Conservation (phyloP, 768 basidiomycete genomes). For the Fomitopsis serialis region DNA sequence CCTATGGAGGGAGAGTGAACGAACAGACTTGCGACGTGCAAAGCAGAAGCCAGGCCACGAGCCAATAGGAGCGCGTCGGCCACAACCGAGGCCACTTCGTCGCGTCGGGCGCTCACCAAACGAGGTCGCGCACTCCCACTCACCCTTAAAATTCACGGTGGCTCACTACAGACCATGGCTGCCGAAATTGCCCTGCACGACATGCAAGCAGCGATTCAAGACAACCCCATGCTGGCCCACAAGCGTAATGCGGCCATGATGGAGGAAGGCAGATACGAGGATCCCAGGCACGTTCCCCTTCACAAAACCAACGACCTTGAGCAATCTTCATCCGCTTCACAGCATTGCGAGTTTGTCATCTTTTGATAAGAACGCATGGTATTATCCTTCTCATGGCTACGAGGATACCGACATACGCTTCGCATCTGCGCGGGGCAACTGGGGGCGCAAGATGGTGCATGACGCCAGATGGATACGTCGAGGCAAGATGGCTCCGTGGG, state of each 20-base stretch:
- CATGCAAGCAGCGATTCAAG: conserved; percentile 1
- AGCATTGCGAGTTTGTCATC: conserved; percentile 27
- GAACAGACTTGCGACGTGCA: background rate
- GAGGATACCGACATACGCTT: conserved; percentile 48
- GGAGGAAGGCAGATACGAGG: conserved; percentile 21
- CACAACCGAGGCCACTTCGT: background rate
- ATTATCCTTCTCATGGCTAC: conserved; percentile 76
- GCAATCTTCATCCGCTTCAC: background rate
- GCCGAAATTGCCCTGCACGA: conserved; percentile 9
- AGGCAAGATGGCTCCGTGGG: conserved; percentile 82
- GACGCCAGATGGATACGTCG: conserved; percentile 79
- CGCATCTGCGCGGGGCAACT: conserved; percentile 58
- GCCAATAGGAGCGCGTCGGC: conserved; percentile 5
- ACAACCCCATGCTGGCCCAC: background rate
- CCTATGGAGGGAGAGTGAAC: background rate
- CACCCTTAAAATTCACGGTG: background rate
- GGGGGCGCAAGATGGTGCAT: conserved; percentile 74
- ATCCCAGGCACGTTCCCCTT: conserved; percentile 14
- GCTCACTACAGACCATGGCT: conserved; percentile 1
- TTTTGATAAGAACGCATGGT: conserved; percentile 76
- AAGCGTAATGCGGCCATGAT: conserved; percentile 13
- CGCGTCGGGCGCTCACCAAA: background rate
- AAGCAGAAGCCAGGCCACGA: background rate
- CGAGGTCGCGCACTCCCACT: background rate
- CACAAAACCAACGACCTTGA: background rate